Evolutionary conservation across 202 grass and related monocot species (phyloP), one percentile per base, ranked within the genome.

Genomic region (Zoysia matrella): DNA sequence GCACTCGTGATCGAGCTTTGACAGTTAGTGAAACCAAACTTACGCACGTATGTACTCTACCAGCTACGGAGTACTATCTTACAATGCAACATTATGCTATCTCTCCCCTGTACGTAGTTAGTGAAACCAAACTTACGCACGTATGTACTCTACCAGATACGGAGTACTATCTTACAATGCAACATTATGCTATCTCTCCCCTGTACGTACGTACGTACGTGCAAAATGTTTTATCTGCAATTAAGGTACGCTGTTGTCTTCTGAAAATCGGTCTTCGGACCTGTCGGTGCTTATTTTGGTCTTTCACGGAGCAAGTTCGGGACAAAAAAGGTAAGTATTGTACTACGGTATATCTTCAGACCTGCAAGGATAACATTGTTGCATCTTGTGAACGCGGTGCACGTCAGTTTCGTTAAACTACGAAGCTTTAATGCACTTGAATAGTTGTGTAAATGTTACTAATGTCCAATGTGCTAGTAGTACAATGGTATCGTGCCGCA

Each of bases 11-110:
- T 36, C 18, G 2, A 36, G 5, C 1, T 52, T 16, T 22, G 74
- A 78, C 80, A 73, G 51, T 58, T 72, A 12, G 57, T 36, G 57
- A 66, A 72, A 71, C 42, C 65, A 79, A 40, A 74, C 39, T 49
- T 52, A 30, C 74, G 8, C 40, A 3, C 22, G 52, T 60, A 69
- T 13, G 61, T 83, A 68, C 72, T 13, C 13, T 60, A 49, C 16
- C 4, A 13, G 49, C 7, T 10, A 51, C 53, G 22, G 22, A 22
- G 22, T 22, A 22, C 22, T 22, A 22, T 22, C 22, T 22, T 22
- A 22, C 22, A 22, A 22, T 22, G 22, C 22, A 22, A 22, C 22
- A 22, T 22, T 22, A 22, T 22, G 22, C 22, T 22, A 22, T 22
- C 22, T 22, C 22, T 22, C 22, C 22, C 22, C 22, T 22, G 22